Evolutionary conservation across 2,329 filamentous ascomycete genomes (phyloP), one percentile per base, ranked within the genome.

Genomic region (Gyromitra esculenta): DNA sequence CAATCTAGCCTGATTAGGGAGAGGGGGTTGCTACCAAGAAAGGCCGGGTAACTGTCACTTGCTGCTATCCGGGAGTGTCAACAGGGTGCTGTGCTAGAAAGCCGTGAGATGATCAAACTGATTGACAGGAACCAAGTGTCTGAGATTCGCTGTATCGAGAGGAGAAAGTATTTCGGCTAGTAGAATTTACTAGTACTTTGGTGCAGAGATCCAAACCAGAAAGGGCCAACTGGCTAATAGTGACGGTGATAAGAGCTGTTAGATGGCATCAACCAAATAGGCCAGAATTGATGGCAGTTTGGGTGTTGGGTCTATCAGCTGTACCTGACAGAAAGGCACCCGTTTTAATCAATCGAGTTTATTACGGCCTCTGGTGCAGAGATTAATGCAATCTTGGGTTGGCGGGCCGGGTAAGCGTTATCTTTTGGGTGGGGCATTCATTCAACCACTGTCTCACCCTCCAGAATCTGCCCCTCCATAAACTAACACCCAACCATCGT

Each of bases 381-480:
- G 8, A 25, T 6, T 18, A 18, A 39, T 63, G 18, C 15, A 52
- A 54, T 62, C 15, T 41, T 18, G 54, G 57, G 37, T 39, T 7
- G 18, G 18, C 65, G 59, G 72, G 62, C 65, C 72, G 66, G 72
- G 66, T 75, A 75, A 75, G 57, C 72, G 59, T 59, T 75, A 67
- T 62, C 71, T 67, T 35, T 41, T 39, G 50, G 71, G 72, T 37
- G 72, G 72, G 65, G 57, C 48, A 59, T 56, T 57, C 54, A 35
- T 57, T 45, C 37, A n/a, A 15, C 43, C 56, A 37, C 31, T 67
- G 31, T 15, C 43, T 59, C 43, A 15, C 54, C 54, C 15, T 57
- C 25, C 25, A 9, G 56, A 64, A 37, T 48, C 18, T 70, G 65
- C 65, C 72, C 57, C 65, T 57, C 65, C 50, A 69, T 18, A 35